A percentile compares a stretch with the other conserved stretches of the same genome.
Conservation (phyloP, 164 flowering plant species). For the Platanus orientalis region DNA sequence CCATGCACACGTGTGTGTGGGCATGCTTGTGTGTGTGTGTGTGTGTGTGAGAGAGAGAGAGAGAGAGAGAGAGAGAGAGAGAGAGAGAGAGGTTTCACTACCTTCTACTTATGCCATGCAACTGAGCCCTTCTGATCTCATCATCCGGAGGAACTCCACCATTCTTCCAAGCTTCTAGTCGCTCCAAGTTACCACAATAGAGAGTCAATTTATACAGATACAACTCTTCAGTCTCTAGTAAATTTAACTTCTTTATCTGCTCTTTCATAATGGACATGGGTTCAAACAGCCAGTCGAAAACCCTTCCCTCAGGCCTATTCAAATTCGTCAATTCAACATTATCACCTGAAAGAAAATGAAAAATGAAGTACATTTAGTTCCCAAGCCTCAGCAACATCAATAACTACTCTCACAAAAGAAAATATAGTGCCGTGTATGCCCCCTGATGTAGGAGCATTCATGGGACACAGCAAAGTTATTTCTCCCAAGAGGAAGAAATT, state of each 20-base stretch:
- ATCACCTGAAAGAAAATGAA: constrained; percentile 25
- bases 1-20: too few species aligned
- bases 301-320: constrained; percentile 42
- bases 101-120: constrained; percentile 38
- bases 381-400: neutral
- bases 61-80: neutral
- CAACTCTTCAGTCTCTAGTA: constrained; percentile 23
- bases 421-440: too few species aligned
- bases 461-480: too few species aligned
- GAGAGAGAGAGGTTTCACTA: neutral
- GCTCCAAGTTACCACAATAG: constrained; percentile 22
- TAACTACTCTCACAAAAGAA: neutral
- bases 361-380: neutral
- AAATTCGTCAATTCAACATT: constrained; percentile 25
- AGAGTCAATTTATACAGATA: constrained; percentile 27
- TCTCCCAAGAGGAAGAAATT: too few species aligned
- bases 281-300: constrained; percentile 45
- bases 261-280: constrained; percentile 39
- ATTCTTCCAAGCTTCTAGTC: constrained; percentile 35
- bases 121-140: constrained; percentile 37
- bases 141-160: constrained; percentile 35
- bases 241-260: constrained; percentile 28
- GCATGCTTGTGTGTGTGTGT: too few species aligned
- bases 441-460: too few species aligned
- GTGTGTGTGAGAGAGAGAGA: neutral